Percentiles rank a stretch among this genome's conserved stretches.
phyloP scores from a whole-genome alignment of 73 alveolate species.

The Uronychia binucleata region DNA sequence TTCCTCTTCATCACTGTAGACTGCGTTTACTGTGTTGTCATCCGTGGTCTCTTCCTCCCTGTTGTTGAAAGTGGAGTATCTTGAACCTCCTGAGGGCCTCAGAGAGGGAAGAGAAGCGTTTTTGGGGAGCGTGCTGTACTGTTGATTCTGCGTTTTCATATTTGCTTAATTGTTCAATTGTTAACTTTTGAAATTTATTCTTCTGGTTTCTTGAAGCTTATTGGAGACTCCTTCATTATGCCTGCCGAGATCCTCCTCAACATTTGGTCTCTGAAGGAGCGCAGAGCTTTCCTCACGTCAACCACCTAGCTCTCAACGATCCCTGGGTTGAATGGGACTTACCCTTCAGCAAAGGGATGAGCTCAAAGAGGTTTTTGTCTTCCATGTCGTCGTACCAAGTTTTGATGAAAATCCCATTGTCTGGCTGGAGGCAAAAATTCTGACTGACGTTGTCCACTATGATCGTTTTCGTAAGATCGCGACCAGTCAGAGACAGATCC shows the following conservation, averaged over 20 bases:
- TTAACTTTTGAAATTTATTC: no score
- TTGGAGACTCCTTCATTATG: not conserved
- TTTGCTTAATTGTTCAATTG: not conserved
- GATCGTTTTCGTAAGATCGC: slow-evolving; percentile 84
- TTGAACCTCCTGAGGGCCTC: not conserved
- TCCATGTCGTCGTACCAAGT: slow-evolving; percentile 96
- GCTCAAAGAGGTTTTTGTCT: slow-evolving; percentile 70
- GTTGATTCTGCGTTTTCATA: not conserved
- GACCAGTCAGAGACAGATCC: slow-evolving; percentile 84
- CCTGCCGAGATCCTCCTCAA: slow-evolving; percentile 72
- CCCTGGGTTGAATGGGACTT: not conserved
- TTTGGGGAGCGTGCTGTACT: not conserved
- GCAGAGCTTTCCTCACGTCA: slow-evolving; percentile 86
- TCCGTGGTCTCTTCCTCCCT: not conserved
- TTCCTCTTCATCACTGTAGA: not conserved
- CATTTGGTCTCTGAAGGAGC: slow-evolving; percentile 82
- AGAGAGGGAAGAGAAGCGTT: not conserved
- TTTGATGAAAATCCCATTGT: slow-evolving; percentile 93
- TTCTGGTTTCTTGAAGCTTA: not conserved
- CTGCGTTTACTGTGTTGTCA: not conserved
- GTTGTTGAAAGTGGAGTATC: not conserved
- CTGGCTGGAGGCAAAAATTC: slow-evolving; percentile 91
- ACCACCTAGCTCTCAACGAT: slow-evolving; percentile 69
- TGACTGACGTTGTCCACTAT: slow-evolving; percentile 95
- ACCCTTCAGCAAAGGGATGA: slow-evolving; percentile 54